Base-by-base conservation (phyloP, 345 rosid species). In the Linum tenue region DNA sequence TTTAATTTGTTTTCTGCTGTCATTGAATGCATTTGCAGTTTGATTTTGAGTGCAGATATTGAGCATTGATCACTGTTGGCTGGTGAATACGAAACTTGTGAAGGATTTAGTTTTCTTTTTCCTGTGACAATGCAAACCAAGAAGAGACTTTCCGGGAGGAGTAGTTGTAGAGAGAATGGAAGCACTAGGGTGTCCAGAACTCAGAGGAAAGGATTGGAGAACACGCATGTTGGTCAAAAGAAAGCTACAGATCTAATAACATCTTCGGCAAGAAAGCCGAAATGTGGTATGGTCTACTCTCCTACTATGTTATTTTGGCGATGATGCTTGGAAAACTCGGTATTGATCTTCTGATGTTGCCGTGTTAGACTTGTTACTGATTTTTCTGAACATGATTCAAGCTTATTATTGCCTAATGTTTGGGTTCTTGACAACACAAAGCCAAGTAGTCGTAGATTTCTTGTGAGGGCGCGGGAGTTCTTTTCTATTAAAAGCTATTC, bases 221-320 rank as follows among this genome's bases (percentile, higher is more conserved):
- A 76, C 70, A 82, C 70, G 8, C 80, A 80, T 73, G 73, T 67
- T 60, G 71, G 74, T 5, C 80, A 75, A 58, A 83, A 79, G 79
- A 84, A 78, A 76, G 83, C 66, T 11, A 42, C 79, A 0, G 90
- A 82, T 70, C 64, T 88, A 60, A 85, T 88, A 68, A 76, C 91
- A 22, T 88, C 95, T 65, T 87, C 95, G 1, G 76, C 73, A 12
- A 82, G 91, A 69, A 85, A 84, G 79, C 86, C 77, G 71, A 83
- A 58, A 70, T 59, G 60, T 59, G 77, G 86, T 83, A 70, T 65
- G 62, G 35, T 56, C 56, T 37, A 64, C 57, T 42, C 36, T 35
- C 14, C 17, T 37, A 12, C 37, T 69, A 35, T 3, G 59, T 58
- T 63, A 59, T 44, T 7, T 48, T 15, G 3, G 9, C 9, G 6